phyloP scores from a whole-genome alignment of 73 alveolate species.

The Paramecium sonneborni region DNA sequence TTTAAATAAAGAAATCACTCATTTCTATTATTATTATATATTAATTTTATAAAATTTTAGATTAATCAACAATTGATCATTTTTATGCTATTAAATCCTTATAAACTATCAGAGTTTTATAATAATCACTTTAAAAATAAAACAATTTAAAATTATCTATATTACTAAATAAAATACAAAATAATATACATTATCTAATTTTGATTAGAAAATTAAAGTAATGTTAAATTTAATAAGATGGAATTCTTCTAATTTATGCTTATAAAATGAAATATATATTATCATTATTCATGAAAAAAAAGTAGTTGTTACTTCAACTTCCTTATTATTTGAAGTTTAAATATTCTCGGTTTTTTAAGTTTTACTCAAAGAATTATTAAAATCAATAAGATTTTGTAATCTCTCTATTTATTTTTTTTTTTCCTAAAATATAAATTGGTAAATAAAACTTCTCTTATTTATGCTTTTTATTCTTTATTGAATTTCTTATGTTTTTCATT shows the following conservation, averaged over 20 bases:
- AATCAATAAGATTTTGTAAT: neutral
- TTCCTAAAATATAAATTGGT: neutral
- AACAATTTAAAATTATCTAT: neutral
- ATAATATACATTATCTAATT: too few relatives aligned
- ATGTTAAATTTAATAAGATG: neutral
- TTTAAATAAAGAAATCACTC: neutral
- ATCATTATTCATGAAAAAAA: neutral
- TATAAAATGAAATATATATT: neutral
- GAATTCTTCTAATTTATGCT: neutral
- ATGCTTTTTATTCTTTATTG: neutral
- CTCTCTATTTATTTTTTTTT: conserved; percentile 1
- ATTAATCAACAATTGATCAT: neutral
- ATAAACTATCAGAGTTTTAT: too few relatives aligned
- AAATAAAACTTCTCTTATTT: conserved; percentile 11
- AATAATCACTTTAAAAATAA: neutral
- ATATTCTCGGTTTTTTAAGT: neutral
- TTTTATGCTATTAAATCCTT: neutral
- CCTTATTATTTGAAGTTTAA: neutral
- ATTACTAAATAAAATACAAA: neutral
- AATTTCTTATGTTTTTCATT: conserved; percentile 34
- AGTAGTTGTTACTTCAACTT: conserved; percentile 1
- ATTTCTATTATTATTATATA: neutral
- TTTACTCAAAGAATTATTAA: conserved; percentile 2
- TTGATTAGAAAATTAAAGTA: too few relatives aligned
- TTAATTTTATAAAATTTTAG: neutral